These are phyloP conservation scores for Penicillium hordei DNA, from an alignment of 2,329 filamentous ascomycete species.

Conservation along the genomic window DNA sequence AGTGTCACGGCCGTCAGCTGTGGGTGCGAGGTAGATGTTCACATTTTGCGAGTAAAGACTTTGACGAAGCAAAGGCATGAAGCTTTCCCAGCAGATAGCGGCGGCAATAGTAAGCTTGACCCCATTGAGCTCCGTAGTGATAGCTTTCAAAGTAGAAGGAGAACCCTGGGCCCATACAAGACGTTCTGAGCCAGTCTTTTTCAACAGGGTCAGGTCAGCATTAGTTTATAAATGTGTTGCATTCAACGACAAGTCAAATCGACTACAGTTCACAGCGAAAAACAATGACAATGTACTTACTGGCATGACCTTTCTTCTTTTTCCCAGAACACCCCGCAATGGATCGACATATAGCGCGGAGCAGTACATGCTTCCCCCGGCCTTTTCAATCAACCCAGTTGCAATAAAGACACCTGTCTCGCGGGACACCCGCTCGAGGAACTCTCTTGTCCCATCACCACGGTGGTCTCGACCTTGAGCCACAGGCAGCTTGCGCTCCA, in stretches of 20 bases:
- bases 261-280: background rate
- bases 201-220: background rate
- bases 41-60: constrained; percentile 85
- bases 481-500: constrained; percentile 59
- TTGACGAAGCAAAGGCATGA: constrained; percentile 86
- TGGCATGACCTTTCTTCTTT: constrained; percentile 90
- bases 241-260: background rate
- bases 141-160: constrained; percentile 72
- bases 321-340: constrained; percentile 68
- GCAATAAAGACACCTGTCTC: constrained; percentile 81
- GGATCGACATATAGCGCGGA: constrained; percentile 80
- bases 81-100: constrained; percentile 96
- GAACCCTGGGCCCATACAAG: constrained; percentile 87
- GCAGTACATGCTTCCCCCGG: constrained; percentile 83
- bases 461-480: constrained; percentile 54
- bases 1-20: constrained; percentile 77
- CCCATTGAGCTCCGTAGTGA: constrained; percentile 76
- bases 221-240: background rate
- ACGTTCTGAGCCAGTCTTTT: constrained; percentile 72
- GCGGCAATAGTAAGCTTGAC: constrained; percentile 76
- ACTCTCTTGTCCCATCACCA: constrained; percentile 77
- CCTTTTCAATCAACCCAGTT: constrained; percentile 74
- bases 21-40: constrained; percentile 87
- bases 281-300: constrained; percentile 46
- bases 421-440: constrained; percentile 70